Evolutionary conservation across 2,329 filamentous ascomycete genomes (phyloP), one percentile per base, ranked within the genome.

Genomic region (Lasiodiplodia sp.): DNA sequence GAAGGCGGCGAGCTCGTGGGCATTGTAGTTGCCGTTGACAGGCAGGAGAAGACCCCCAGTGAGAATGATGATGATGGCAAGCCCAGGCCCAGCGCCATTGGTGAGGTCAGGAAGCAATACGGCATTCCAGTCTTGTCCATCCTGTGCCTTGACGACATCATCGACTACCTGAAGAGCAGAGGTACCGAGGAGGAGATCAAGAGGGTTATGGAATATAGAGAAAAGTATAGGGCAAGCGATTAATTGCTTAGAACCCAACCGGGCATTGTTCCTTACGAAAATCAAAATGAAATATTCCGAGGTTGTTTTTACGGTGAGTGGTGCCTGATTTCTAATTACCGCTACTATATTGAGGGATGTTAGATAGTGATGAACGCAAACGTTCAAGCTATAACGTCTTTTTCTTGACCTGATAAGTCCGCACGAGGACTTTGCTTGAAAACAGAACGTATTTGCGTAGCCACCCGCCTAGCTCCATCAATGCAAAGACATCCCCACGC

Each of bases 21-120:
- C 37, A 94, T 98, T 68, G 87, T 97, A 23, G 92, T 99, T 38
- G 92, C 94, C 3, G 86, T 97, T 72, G 93, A 97, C 81, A 87
- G 95, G 69, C 91, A 91, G 85, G 93, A 96, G 86, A 94, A 92
- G 83, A 87, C 93, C 69, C 91, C 90, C 71, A 82, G 83, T 79
- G 76, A 80, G 74, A 78, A 73, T 52, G 82, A 82, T 25, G 91
- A 93, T 71, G 91, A 93, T 74, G 87, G 86, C 56, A 88, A 87
- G 80, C 87, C 88, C 34, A 88, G 90, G 74, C 88, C 88, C 38
- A 97, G 93, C 78, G 93, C 94, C 18, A 93, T 97, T 79, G 93
- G 92, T 23, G 91, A 94, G 83, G 88, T 97, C 69, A 89, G 90
- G 80, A 91, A 91, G 80, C 92, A 96, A 83, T 93, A 92, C 73